phyloP scores from a whole-genome alignment of 1,284 basidiomycete genomes.

The Mixia osmundae region DNA sequence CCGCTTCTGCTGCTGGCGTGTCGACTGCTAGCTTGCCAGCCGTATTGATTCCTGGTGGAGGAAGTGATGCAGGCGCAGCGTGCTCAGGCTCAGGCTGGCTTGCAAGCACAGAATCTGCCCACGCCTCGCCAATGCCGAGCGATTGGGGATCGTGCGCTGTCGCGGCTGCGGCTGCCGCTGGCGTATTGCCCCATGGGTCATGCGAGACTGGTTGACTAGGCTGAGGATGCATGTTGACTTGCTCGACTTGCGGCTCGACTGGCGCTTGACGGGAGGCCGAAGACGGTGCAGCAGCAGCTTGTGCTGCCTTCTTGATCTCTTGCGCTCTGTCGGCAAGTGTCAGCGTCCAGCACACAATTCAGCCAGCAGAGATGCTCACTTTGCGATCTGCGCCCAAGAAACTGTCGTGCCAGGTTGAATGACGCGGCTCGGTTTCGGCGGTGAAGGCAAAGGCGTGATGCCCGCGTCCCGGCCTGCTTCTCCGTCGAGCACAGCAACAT shows the following conservation, averaged over 20 bases:
- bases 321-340: background rate
- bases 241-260: background rate
- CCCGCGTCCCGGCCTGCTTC: too few species aligned
- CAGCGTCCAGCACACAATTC: background rate
- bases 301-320: slow-evolving; percentile 1
- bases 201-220: slow-evolving; percentile 6
- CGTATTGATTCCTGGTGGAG: slow-evolving; percentile 9
- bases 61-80: slow-evolving; percentile 1
- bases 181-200: slow-evolving; percentile 17
- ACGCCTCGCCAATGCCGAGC: slow-evolving; percentile 16
- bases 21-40: slow-evolving; percentile 16
- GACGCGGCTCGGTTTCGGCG: too few species aligned
- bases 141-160: slow-evolving; percentile 17
- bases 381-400: slow-evolving; percentile 17
- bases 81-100: slow-evolving; percentile 3
- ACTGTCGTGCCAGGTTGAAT: slow-evolving; percentile 2
- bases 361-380: slow-evolving; percentile 4
- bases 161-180: slow-evolving; percentile 3
- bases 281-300: slow-evolving; percentile 1
- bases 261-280: slow-evolving; percentile 1
- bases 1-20: slow-evolving; percentile 4
- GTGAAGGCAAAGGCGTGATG: too few species aligned
- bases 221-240: background rate
- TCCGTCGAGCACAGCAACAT: too few species aligned
- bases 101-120: slow-evolving; percentile 16